Evolutionary conservation across 768 basidiomycete species (phyloP), one percentile per base, ranked within the genome.

Genomic region (Leccinum imitatum): DNA sequence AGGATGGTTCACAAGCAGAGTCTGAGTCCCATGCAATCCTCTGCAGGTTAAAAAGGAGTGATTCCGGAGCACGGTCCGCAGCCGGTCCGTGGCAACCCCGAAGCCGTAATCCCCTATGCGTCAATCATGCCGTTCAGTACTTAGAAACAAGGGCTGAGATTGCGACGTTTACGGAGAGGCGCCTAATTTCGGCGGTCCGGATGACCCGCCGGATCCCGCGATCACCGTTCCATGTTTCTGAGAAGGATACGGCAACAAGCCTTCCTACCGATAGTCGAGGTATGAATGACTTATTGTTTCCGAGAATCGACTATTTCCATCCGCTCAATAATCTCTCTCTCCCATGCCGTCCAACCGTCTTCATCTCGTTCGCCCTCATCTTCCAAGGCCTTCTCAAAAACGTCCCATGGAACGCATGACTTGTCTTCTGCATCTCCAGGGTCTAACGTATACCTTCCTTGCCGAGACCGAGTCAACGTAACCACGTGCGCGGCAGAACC

Each of bases 401-500:
- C 79, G 30, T 86, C 82, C 87, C 93, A 93, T 23, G 90, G 84
- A 14, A 90, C 78, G 70, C 88, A 94, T 50, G 73, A 74, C 19
- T 69, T 77, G 61, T 88, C 87, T n/a, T 76, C 81, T 59, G 78
- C 82, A 57, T 80, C 80, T 15, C 73, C 70, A 14, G 81, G 73
- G 51, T 77, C 78, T 14, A 89, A 73, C 6, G 80, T 77, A 67
- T 94, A 98, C 31, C 84, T 83, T 4, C 94, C 93, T 80, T 98
- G 97, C 41, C 91, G 82, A n/a, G 89, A 87, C 37, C 97, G 85
- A 14, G 86, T 90, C 60, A 98, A 81, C 8, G 89, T 92, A 48
- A 96, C 95, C 44, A 99, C 95, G 72, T 97, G 94, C 0, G 94
- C 97, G 5, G 92, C 92, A 25, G 90, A 92, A 2, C 87, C 92